Evolutionary conservation across 2,329 filamentous ascomycete species (phyloP).

Genomic region (Colletotrichum cordylinicola): DNA sequence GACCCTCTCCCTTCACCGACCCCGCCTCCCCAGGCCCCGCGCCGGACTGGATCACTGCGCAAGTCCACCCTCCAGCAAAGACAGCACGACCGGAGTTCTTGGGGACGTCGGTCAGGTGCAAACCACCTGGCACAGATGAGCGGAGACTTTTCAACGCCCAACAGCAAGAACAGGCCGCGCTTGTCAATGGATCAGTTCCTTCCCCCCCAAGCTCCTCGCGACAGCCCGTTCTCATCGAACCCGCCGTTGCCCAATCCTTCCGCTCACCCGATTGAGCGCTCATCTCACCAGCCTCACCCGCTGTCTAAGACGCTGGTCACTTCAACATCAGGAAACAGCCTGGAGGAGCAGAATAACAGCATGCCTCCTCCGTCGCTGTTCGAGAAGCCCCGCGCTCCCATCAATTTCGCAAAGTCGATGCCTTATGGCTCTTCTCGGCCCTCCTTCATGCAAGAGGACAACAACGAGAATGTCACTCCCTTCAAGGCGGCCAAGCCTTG

Average conservation of each 20-base stretch:
- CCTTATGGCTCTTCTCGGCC: slow-evolving; percentile 60
- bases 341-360: slow-evolving; percentile 66
- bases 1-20: slow-evolving; percentile 51
- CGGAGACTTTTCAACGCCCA: slow-evolving; percentile 61
- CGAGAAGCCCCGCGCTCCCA: slow-evolving; percentile 53
- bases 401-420: slow-evolving; percentile 76
- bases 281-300: slow-evolving; percentile 72
- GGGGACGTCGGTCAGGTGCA: slow-evolving; percentile 64
- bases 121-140: slow-evolving; percentile 57
- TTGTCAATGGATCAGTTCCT: slow-evolving; percentile 82
- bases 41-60: slow-evolving; percentile 77
- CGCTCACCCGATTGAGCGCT: slow-evolving; percentile 52
- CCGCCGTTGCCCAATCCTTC: slow-evolving; percentile 58
- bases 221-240: slow-evolving; percentile 68
- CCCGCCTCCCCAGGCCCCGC: slow-evolving; percentile 61
- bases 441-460: slow-evolving; percentile 27
- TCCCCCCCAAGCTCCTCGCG: slow-evolving; percentile 64
- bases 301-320: slow-evolving; percentile 86
- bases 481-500: slow-evolving; percentile 81
- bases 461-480: slow-evolving; percentile 19
- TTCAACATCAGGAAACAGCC: slow-evolving; percentile 81
- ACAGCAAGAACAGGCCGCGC: slow-evolving; percentile 68
- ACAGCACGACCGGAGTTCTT: slow-evolving; percentile 70
- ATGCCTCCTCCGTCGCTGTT: slow-evolving; percentile 59
- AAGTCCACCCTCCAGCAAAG: slow-evolving; percentile 90